A percentile compares a stretch with the other conserved stretches of the same genome.
Evolutionary conservation across 208 protist genomes (phyloP).

Genomic region (Hexamita inflata): DNA sequence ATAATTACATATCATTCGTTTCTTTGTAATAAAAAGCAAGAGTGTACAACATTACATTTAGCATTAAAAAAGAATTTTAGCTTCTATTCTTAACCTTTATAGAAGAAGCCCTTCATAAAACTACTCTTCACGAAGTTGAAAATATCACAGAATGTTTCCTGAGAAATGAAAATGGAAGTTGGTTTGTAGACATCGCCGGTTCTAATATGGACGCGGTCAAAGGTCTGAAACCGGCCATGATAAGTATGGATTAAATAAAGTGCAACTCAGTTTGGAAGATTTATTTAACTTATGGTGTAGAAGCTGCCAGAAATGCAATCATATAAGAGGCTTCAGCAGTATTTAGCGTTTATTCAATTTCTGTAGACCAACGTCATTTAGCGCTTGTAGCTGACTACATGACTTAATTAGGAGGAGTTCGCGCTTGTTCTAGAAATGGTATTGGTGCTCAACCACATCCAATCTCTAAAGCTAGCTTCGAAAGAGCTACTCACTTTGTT

Average conservation of each 20-base stretch:
- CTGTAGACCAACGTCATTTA: conserved; percentile 61
- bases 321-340: conserved; percentile 55
- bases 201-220: conserved; percentile 46
- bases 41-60: too few species aligned
- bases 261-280: conserved; percentile 56
- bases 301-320: conserved; percentile 56
- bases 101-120: conserved; percentile 25
- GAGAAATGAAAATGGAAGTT: not conserved
- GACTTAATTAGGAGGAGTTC: conserved; percentile 46
- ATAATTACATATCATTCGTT: too few species aligned
- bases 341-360: conserved; percentile 64
- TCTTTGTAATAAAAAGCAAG: too few species aligned
- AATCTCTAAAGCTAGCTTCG: too few species aligned
- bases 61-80: too few species aligned
- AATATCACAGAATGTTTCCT: not conserved
- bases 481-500: too few species aligned
- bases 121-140: conserved; percentile 5
- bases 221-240: not conserved
- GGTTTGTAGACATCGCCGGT: conserved; percentile 54
- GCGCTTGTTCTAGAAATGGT: too few species aligned
- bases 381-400: conserved; percentile 64
- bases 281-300: conserved; percentile 54
- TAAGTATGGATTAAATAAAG: conserved; percentile 43
- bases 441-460: too few species aligned
- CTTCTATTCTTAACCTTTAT: not conserved